Conservation (phyloP, 2,329 filamentous ascomycete species). For the Aspergillus fijiensis region DNA sequence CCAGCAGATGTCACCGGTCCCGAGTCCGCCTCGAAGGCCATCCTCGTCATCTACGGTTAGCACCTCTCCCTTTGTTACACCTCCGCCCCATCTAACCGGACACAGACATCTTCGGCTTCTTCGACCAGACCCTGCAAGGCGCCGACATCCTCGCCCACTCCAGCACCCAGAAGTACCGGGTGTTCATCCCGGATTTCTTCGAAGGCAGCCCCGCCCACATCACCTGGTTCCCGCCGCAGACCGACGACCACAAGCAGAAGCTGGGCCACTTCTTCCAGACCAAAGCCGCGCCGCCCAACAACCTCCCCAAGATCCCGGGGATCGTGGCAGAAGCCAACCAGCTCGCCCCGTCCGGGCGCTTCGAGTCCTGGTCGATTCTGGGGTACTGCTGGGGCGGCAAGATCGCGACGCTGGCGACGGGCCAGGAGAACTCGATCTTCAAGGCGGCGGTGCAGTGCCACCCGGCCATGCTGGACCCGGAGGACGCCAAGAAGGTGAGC, state of each 20-base stretch:
- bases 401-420: constrained; percentile 57
- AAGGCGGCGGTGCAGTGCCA: constrained; percentile 58
- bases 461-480: constrained; percentile 61
- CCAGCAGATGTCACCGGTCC: constrained; percentile 56
- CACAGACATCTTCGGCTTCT: constrained; percentile 64
- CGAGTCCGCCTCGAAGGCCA: constrained; percentile 55
- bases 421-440: constrained; percentile 52
- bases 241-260: constrained; percentile 60
- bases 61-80: neutral
- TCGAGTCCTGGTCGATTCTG: constrained; percentile 59
- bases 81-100: neutral
- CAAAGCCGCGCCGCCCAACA: constrained; percentile 58
- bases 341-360: constrained; percentile 37
- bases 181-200: constrained; percentile 93
- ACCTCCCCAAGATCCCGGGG: constrained; percentile 55
- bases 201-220: constrained; percentile 68
- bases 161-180: constrained; percentile 69
- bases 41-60: constrained; percentile 56
- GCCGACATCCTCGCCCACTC: constrained; percentile 61
- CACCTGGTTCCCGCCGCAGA: constrained; percentile 61
- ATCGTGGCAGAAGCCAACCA: constrained; percentile 56
- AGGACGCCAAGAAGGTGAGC: constrained; percentile 55
- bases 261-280: constrained; percentile 60
- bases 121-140: constrained; percentile 62
- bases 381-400: constrained; percentile 63